Evolutionary conservation across 1,139 yeast genomes (phyloP).

Genomic region (Entelexis paramagnoliae): DNA sequence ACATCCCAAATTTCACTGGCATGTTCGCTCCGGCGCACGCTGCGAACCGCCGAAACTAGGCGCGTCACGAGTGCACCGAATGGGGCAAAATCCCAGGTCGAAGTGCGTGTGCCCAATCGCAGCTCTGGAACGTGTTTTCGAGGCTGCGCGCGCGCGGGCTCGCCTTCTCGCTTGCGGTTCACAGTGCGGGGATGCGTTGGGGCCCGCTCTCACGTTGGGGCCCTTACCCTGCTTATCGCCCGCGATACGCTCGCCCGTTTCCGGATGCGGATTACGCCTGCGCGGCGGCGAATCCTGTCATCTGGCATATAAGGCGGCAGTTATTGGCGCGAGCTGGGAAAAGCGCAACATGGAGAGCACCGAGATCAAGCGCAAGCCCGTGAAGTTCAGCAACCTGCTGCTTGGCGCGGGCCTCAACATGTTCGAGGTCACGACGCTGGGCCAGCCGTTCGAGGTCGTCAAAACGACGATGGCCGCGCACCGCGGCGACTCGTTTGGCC

Average conservation of each 20-base stretch:
- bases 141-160: no score
- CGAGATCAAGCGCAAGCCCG: constrained; percentile 53
- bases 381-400: constrained; percentile 77
- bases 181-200: constrained; percentile 7
- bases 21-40: no score
- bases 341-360: background rate
- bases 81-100: no score
- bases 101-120: no score
- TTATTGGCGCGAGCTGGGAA: background rate
- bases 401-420: constrained; percentile 89
- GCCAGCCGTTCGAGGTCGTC: constrained; percentile 91
- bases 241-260: background rate
- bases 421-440: constrained; percentile 87
- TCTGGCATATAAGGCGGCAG: background rate
- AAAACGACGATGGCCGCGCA: constrained; percentile 99
- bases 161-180: background rate
- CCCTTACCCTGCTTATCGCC: constrained; percentile 3
- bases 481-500: constrained; percentile 55
- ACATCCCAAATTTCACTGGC: background rate
- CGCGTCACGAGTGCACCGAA: no score
- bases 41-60: background rate
- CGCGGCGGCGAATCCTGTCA: background rate
- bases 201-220: constrained; percentile 4
- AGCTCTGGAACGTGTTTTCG: no score
- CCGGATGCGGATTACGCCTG: background rate